These are phyloP conservation scores for Naganishia vaughanmartiniae DNA, from an alignment of 768 basidiomycete species.

Conservation along the genomic window DNA sequence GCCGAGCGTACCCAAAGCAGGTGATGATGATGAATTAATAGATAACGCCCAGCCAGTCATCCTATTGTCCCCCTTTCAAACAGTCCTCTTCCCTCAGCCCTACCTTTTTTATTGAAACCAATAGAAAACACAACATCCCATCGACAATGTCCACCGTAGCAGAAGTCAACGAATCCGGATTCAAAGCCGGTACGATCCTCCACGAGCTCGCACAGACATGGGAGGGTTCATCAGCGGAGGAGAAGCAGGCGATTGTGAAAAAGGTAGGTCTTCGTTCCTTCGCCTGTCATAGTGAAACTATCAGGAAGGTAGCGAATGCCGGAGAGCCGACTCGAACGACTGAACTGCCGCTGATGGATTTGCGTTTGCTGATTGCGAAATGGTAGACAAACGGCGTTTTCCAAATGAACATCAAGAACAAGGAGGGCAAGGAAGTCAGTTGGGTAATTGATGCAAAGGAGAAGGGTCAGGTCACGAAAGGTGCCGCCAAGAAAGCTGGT, in stretches of 20 bases:
- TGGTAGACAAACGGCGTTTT: conserved; percentile 80
- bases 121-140: too few species aligned
- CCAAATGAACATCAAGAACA: conserved; percentile 75
- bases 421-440: conserved; percentile 64
- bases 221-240: conserved; percentile 47
- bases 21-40: too few species aligned
- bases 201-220: conserved; percentile 30
- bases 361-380: conserved; percentile 7
- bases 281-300: background rate
- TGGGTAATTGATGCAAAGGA: conserved; percentile 89
- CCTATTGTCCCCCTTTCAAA: too few species aligned
- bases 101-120: too few species aligned
- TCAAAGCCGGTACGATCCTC: conserved; percentile 19
- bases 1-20: too few species aligned
- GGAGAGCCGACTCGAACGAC: too few species aligned
- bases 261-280: conserved; percentile 45
- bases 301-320: too few species aligned
- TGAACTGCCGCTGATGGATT: too few species aligned
- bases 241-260: conserved; percentile 51
- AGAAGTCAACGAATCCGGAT: conserved; percentile 3
- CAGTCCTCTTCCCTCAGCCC: too few species aligned
- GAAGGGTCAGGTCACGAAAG: conserved; percentile 45
- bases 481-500: conserved; percentile 46
- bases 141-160: background rate
- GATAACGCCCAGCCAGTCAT: too few species aligned